phyloP scores from a whole-genome alignment of 2,329 filamentous ascomycete genomes.

The Phoma sp. region DNA sequence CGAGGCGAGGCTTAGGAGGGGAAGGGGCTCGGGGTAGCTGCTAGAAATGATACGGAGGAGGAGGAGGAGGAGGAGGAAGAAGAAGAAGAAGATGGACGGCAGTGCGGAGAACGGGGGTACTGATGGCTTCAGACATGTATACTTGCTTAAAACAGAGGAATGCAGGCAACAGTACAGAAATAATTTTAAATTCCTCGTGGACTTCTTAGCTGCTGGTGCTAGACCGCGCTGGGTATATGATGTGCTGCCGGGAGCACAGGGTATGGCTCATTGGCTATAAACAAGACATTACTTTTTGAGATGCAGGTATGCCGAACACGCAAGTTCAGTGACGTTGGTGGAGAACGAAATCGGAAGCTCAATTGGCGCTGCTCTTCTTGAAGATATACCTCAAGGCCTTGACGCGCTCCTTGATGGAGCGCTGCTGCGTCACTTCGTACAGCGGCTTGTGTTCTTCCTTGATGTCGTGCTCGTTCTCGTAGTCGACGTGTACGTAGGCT shows the following conservation, averaged over 20 bases:
- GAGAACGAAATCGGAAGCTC: background rate
- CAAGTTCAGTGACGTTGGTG: background rate
- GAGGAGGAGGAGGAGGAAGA: background rate
- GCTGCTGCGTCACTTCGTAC: conserved; percentile 42
- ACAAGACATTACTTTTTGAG: conserved; percentile 5
- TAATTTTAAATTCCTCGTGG: background rate
- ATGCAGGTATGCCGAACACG: background rate
- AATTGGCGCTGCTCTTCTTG: conserved; percentile 22
- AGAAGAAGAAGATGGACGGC: background rate
- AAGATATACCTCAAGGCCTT: conserved; percentile 34
- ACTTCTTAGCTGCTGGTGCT: conserved; percentile 4
- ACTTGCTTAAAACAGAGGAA: no score
- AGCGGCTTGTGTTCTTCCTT: conserved; percentile 50
- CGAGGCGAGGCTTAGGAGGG: background rate
- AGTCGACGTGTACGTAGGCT: conserved; percentile 60
- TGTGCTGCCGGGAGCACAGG: background rate
- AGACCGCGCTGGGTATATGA: conserved; percentile 10
- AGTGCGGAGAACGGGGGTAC: no score
- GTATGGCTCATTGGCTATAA: background rate
- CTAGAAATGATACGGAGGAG: no score
- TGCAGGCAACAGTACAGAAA: background rate
- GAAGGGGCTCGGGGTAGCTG: background rate
- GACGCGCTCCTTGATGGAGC: conserved; percentile 43
- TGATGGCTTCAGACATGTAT: no score
- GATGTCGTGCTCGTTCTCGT: conserved; percentile 50